Evolutionary conservation across 805 yeast genomes (phyloP).

Genomic region (Myxozyma melibiosi): DNA sequence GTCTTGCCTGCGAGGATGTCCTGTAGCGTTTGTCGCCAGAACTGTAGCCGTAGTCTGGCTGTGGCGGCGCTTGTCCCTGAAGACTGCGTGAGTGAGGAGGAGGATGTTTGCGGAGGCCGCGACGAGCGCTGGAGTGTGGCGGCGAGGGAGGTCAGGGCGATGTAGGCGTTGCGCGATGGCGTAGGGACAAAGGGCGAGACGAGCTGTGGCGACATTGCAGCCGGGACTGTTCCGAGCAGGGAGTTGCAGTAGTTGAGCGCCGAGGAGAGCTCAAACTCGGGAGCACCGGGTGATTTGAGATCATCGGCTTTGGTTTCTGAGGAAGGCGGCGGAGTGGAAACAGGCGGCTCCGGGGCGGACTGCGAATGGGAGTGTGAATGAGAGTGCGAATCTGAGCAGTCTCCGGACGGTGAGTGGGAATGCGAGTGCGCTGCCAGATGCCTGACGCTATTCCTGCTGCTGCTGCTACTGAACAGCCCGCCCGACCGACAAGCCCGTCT

Average conservation of each 20-base stretch:
- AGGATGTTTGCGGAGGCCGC: conserved; percentile 14
- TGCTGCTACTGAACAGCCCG: no score
- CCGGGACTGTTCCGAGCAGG: conserved; percentile 4
- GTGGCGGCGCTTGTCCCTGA: conserved; percentile 51
- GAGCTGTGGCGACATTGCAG: conserved; percentile 47
- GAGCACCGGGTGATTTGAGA: not conserved
- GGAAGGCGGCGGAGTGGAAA: not conserved
- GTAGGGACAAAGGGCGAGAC: conserved; percentile 70
- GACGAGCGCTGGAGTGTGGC: conserved; percentile 14
- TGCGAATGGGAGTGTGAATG: conserved; percentile 22
- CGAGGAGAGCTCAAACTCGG: conserved; percentile 6
- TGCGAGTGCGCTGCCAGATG: conserved; percentile 15
- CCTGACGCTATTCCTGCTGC: no score
- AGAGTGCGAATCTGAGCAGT: conserved; percentile 6
- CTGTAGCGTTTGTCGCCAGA: conserved; percentile 68
- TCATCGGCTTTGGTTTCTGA: not conserved
- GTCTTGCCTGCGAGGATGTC: conserved; percentile 46
- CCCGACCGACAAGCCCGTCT: no score
- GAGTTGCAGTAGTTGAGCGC: conserved; percentile 18
- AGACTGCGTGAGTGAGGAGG: conserved; percentile 58
- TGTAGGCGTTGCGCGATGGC: conserved; percentile 60
- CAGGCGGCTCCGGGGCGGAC: conserved; percentile 6
- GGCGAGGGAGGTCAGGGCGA: conserved; percentile 62
- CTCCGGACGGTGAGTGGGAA: conserved; percentile 2
- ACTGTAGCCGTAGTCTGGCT: conserved; percentile 59